Evolutionary conservation across 345 rosid species (phyloP).

Genomic region (Acer campestre): DNA sequence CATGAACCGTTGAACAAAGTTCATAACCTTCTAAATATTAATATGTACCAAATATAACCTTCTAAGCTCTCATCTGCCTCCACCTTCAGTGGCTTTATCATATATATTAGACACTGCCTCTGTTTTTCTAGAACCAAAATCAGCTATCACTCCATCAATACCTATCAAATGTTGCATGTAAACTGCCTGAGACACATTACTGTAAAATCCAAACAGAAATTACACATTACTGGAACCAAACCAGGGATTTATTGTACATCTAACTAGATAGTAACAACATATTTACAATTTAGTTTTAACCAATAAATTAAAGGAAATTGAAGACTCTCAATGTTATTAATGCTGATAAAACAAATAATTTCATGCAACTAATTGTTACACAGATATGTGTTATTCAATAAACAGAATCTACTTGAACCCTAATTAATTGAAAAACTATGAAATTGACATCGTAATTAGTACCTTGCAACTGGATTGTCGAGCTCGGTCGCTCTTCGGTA

Average conservation of each 20-base stretch:
- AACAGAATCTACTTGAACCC: neutral
- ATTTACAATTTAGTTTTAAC: too few species aligned
- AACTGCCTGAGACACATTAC: conserved; percentile 82
- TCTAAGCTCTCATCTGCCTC: conserved; percentile 9
- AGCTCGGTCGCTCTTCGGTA: conserved; percentile 78
- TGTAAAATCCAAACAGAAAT: conserved; percentile 16
- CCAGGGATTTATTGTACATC: too few species aligned
- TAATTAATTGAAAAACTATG: neutral
- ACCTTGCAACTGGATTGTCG: conserved; percentile 84
- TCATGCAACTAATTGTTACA: too few species aligned
- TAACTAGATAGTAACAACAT: too few species aligned
- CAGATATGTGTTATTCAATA: neutral
- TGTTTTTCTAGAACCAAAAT: conserved; percentile 73
- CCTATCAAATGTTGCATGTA: conserved; percentile 95
- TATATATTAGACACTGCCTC: conserved; percentile 44
- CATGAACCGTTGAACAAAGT: conserved; percentile 38
- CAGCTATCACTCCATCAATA: conserved; percentile 84
- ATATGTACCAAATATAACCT: too few species aligned
- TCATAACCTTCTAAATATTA: too few species aligned
- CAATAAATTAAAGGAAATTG: too few species aligned
- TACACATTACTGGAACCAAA: too few species aligned
- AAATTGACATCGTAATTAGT: neutral
- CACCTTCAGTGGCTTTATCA: neutral
- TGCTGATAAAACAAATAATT: too few species aligned
- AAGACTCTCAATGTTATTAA: too few species aligned